Evolutionary conservation across 2,329 filamentous ascomycete genomes (phyloP).

Genomic region (Penicillium psychrosexuale): DNA sequence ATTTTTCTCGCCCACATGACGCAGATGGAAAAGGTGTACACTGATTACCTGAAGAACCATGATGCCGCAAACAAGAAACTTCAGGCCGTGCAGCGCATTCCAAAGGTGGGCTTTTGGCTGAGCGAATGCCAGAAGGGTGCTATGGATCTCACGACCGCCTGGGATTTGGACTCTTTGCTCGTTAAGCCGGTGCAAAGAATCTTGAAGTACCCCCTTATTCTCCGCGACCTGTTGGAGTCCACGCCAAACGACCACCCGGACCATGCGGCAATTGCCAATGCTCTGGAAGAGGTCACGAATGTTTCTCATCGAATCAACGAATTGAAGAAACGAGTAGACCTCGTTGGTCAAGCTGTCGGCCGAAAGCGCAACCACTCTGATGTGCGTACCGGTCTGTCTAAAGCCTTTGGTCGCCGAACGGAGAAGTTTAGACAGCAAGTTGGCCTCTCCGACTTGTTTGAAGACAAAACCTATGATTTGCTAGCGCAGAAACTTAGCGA

Average conservation of each 20-base stretch:
- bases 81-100: conserved; percentile 48
- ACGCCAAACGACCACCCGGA: conserved; percentile 85
- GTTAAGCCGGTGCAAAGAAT: conserved; percentile 96
- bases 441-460: conserved; percentile 62
- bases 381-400: conserved; percentile 76
- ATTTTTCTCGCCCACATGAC: conserved; percentile 56
- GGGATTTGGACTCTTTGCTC: conserved; percentile 92
- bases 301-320: conserved; percentile 77
- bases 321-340: conserved; percentile 88
- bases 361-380: conserved; percentile 86
- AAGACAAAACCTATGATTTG: conserved; percentile 78
- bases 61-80: conserved; percentile 62
- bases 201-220: conserved; percentile 85
- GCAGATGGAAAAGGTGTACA: conserved; percentile 63
- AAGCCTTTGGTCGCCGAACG: conserved; percentile 83
- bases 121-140: conserved; percentile 90
- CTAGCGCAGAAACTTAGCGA: conserved; percentile 84
- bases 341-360: conserved; percentile 83
- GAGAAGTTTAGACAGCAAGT: conserved; percentile 77
- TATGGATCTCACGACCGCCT: conserved; percentile 86
- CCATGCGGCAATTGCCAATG: conserved; percentile 64
- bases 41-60: conserved; percentile 63
- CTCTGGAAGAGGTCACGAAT: conserved; percentile 65
- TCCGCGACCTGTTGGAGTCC: conserved; percentile 73
- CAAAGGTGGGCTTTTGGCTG: conserved; percentile 74